phyloP scores from a whole-genome alignment of 2,329 filamentous ascomycete species.

The Sodiomyces alkalinus region DNA sequence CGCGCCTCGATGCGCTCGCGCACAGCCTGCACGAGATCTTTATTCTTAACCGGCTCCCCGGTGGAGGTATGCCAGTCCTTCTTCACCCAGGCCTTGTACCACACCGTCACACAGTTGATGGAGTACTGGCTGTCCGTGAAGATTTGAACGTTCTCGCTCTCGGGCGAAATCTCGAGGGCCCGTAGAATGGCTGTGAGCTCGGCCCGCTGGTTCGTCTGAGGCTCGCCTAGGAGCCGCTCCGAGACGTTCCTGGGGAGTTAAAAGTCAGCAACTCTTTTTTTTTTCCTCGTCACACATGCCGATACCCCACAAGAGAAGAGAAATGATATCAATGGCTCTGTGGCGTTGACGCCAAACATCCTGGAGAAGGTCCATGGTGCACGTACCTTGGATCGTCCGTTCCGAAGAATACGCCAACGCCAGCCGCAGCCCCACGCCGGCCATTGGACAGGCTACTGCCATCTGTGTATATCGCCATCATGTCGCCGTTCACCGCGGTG shows the following conservation, averaged over 20 bases:
- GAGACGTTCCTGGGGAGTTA: conserved; percentile 42
- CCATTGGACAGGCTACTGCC: conserved; percentile 48
- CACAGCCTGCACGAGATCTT: conserved; percentile 57
- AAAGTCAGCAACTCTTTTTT: too few species aligned
- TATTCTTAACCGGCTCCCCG: conserved; percentile 66
- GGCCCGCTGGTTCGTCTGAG: conserved; percentile 92
- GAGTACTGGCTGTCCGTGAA: conserved; percentile 82
- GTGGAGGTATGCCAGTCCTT: conserved; percentile 64
- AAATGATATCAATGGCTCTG: too few species aligned
- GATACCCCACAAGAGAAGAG: background rate
- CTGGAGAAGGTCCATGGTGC: conserved; percentile 1
- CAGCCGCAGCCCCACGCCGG: conserved; percentile 34
- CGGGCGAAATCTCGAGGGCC: conserved; percentile 61
- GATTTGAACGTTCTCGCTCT: conserved; percentile 56
- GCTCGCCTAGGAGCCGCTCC: conserved; percentile 55
- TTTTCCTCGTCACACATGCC: background rate
- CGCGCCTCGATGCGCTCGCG: conserved; percentile 46
- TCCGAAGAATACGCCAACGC: conserved; percentile 51
- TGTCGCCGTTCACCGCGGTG: conserved; percentile 10
- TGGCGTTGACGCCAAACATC: too few species aligned
- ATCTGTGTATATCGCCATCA: conserved; percentile 43
- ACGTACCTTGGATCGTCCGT: conserved; percentile 34
- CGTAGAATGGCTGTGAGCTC: conserved; percentile 80
- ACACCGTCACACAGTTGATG: conserved; percentile 76
- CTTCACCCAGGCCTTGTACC: conserved; percentile 63